Evolutionary conservation across 2,329 filamentous ascomycete species (phyloP), one percentile per base, ranked within the genome.

Genomic region (Sordariomycetes sp.): DNA sequence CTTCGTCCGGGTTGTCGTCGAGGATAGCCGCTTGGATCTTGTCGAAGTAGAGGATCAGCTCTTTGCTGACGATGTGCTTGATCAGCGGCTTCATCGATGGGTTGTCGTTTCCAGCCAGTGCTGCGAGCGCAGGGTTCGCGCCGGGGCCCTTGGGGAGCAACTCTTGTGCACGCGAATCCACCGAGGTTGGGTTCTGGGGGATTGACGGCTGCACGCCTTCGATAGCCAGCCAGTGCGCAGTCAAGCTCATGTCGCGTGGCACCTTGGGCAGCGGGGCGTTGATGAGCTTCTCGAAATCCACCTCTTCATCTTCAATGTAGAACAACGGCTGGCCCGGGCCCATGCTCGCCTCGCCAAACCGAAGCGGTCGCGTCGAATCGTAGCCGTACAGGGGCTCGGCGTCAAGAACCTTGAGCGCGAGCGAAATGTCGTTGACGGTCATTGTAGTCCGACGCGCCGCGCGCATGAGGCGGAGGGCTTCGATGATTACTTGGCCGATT

Each of bases 281-380:
- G 55, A 98, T 95, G 45, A 98, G 68, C 67, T 96, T 96, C 65
- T 98, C 92, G 53, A 98, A 96, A 59, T 98, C 92, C 35, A 96
- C 82, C 65, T 98, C 92, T 53, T 98, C 92, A 55, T 98, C 92
- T 53, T 98, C 92, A 24, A 98, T 83, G 55, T 98, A 98, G 60
- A 90, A 98, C 16, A 98, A 66, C 34, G 90, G 87, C 59, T 98
- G 92, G 8, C 90, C 88, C 11, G 88, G 87, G 0, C 92, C 92
- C 40, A 98, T 66, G 38, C 85, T 93, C 4, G 92, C 92, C 59
- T 98, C 92, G 33, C 92, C 92, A 52, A 93, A 98, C 35, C 84
- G 76, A 48, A 98, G 64, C 18, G 88, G 86, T 33, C 90, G 72
- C 27, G 86, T 92, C 21, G 87, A 88, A 53, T 96, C 90, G 61